These are phyloP conservation scores for Amorphotheca resinae DNA, from an alignment of 495 filamentous ascomycete genomes.

Conservation along the genomic window DNA sequence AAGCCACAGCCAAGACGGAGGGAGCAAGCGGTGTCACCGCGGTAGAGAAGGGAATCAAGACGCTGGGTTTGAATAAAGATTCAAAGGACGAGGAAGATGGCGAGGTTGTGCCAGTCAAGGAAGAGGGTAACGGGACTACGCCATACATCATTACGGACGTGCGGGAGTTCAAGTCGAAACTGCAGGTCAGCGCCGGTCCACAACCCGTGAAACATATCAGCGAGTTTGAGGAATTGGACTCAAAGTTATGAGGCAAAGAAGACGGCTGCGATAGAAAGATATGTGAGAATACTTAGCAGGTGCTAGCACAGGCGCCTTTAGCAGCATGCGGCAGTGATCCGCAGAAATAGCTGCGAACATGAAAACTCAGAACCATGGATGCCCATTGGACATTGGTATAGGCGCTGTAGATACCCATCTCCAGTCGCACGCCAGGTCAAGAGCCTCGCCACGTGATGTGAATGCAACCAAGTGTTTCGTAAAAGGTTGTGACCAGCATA, in stretches of 20 bases:
- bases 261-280: background rate
- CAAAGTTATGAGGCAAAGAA: conserved; percentile 14
- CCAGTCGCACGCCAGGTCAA: no score
- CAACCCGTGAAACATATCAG: conserved; percentile 59
- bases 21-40: conserved; percentile 13
- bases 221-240: conserved; percentile 58
- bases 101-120: conserved; percentile 21
- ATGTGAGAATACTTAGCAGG: no score
- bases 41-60: conserved; percentile 30
- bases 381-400: no score
- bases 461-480: no score
- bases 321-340: no score
- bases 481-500: no score
- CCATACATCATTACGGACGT: conserved; percentile 57
- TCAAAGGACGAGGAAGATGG: conserved; percentile 29
- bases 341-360: no score
- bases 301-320: no score
- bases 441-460: no score
- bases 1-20: conserved; percentile 21
- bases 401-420: no score
- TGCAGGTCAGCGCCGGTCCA: conserved; percentile 56
- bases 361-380: no score
- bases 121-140: conserved; percentile 29
- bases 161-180: conserved; percentile 58
- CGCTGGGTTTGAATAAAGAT: conserved; percentile 23